These are phyloP conservation scores for Actinomucor elegans DNA, from an alignment of 371 early-diverging fungal species.

Conservation along the genomic window DNA sequence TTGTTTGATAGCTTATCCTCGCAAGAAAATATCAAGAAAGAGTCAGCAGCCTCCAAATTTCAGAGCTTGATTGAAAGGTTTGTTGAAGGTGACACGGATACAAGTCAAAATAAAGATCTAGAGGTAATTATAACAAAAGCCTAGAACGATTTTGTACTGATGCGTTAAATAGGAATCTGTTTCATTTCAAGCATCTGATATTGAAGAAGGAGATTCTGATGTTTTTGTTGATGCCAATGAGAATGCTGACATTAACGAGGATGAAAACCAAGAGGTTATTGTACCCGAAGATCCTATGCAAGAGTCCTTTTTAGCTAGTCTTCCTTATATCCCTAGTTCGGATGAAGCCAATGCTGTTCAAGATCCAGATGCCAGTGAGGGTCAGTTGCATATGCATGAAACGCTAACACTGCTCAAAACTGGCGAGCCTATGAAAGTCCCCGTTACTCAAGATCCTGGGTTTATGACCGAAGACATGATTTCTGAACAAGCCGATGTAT, in stretches of 20 bases:
- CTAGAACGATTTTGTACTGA: background rate
- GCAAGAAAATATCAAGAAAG: background rate
- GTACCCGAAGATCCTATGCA: conserved; percentile 1
- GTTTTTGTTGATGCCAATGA: conserved; percentile 23
- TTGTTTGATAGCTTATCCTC: background rate
- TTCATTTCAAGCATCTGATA: background rate
- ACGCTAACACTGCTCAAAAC: conserved; percentile 44
- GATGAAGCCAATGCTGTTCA: conserved; percentile 14
- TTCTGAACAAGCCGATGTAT: conserved; percentile 70
- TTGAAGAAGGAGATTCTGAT: conserved; percentile 11
- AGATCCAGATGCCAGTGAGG: conserved; percentile 35
- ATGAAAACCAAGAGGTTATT: background rate
- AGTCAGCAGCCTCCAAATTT: background rate
- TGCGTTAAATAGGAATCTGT: background rate
- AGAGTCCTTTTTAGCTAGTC: conserved; percentile 8
- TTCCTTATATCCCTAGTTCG: conserved; percentile 2
- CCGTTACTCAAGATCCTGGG: conserved; percentile 76
- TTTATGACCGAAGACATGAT: conserved; percentile 93
- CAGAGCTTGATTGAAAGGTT: conserved; percentile 7
- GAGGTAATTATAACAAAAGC: background rate
- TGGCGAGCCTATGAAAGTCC: conserved; percentile 66
- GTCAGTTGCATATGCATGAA: conserved; percentile 27
- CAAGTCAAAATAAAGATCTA: background rate
- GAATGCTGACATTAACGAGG: background rate
- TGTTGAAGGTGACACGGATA: conserved; percentile 4